Conservation (phyloP, 345 rosid species). For the Hibiscus mutabilis region DNA sequence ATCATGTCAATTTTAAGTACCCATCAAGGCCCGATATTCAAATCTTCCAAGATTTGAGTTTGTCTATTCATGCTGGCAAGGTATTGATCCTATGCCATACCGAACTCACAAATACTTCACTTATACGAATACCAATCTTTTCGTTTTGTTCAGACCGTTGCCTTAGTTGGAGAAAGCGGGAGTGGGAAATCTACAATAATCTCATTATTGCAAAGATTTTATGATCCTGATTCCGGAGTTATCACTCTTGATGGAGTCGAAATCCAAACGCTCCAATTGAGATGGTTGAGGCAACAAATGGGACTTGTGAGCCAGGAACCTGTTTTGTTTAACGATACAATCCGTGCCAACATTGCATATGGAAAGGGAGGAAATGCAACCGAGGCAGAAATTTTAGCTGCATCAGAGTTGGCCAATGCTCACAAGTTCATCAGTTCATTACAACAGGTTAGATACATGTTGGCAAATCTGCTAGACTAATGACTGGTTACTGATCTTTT, state of each 20-base stretch:
- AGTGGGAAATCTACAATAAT: conserved; percentile 78
- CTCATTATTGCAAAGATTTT: conserved; percentile 65
- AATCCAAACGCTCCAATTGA: conserved; percentile 48
- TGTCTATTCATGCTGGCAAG: conserved; percentile 67
- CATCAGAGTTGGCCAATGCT: conserved; percentile 70
- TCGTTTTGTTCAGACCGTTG: conserved; percentile 47
- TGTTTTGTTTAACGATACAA: conserved; percentile 57
- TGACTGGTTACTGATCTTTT: neutral
- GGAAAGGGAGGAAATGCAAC: too few species aligned
- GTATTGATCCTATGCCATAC: conserved; percentile 17
- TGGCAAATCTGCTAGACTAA: neutral
- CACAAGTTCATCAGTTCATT: conserved; percentile 73
- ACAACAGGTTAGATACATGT: conserved; percentile 44
- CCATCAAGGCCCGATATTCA: conserved; percentile 70
- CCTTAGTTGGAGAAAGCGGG: conserved; percentile 87
- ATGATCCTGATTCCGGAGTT: conserved; percentile 69
- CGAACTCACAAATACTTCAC: neutral
- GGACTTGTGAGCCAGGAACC: conserved; percentile 87
- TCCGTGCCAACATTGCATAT: conserved; percentile 71
- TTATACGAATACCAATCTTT: neutral
- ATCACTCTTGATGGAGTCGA: conserved; percentile 68
- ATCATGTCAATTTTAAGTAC: conserved; percentile 62
- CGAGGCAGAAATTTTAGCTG: conserved; percentile 61
- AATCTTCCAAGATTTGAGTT: conserved; percentile 53
- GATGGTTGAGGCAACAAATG: conserved; percentile 77